These are phyloP conservation scores for Blastobotrys capitulatus DNA, from an alignment of 1,139 yeast species.

Conservation along the genomic window DNA sequence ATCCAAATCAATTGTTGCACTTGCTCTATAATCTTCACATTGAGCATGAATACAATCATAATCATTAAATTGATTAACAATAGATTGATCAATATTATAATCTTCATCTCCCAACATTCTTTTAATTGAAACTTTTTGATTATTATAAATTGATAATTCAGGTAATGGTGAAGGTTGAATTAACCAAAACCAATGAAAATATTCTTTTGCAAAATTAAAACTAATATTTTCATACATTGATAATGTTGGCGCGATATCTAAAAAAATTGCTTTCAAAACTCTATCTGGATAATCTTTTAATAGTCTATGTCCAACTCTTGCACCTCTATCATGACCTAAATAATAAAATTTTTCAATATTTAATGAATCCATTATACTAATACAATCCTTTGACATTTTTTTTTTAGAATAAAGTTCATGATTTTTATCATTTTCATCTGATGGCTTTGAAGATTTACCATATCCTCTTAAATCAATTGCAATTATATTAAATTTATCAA, in stretches of 20 bases:
- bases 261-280: constrained; percentile 15
- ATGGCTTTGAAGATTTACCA: constrained; percentile 17
- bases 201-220: constrained; percentile 13
- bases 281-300: constrained; percentile 14
- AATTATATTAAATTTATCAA: constrained; percentile 13
- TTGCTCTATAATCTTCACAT: constrained; percentile 20
- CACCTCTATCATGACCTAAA: constrained; percentile 20
- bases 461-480: constrained; percentile 19
- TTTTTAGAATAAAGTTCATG: constrained; percentile 13
- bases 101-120: constrained; percentile 5
- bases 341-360: constrained; percentile 12
- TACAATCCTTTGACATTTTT: constrained; percentile 18
- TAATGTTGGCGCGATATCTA: constrained; percentile 19
- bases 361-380: constrained; percentile 16
- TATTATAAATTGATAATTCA: constrained; percentile 13
- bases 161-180: constrained; percentile 18
- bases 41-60: constrained; percentile 14
- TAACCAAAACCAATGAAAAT: constrained; percentile 20
- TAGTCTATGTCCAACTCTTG: constrained; percentile 18
- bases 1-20: constrained; percentile 17
- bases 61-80: constrained; percentile 1
- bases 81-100: constrained; percentile 1
- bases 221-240: constrained; percentile 16
- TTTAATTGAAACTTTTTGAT: neutral
- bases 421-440: neutral